Conservation (phyloP, 495 filamentous ascomycete genomes). For the Aspergillus nidulans region DNA sequence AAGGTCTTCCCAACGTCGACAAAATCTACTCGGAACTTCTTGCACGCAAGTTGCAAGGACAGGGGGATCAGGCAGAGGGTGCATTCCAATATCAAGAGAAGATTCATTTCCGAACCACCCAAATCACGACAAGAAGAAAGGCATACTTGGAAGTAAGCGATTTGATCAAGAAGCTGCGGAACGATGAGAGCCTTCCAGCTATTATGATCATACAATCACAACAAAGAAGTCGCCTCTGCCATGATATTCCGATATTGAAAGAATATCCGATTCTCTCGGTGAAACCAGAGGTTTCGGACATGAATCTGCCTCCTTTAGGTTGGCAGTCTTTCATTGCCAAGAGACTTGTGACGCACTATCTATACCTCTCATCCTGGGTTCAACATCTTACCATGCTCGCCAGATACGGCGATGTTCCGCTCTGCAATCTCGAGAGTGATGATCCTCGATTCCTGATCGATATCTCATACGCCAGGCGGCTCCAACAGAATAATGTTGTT, state of each 20-base stretch:
- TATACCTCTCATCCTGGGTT: conserved; percentile 88
- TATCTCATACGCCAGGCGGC: conserved; percentile 83
- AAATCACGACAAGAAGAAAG: conserved; percentile 84
- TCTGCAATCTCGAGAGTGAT: conserved; percentile 92
- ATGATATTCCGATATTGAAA: conserved; percentile 78
- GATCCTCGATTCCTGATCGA: conserved; percentile 94
- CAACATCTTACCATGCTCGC: conserved; percentile 80
- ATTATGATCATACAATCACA: conserved; percentile 89
- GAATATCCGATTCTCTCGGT: conserved; percentile 82
- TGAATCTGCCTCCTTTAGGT: conserved; percentile 81
- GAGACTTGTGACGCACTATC: conserved; percentile 80
- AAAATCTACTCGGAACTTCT: conserved; percentile 84
- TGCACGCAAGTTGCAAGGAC: conserved; percentile 59
- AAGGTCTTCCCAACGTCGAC: conserved; percentile 82
- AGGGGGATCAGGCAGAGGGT: conserved; percentile 66
- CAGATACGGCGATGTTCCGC: conserved; percentile 86
- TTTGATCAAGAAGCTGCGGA: conserved; percentile 78
- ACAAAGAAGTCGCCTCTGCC: conserved; percentile 70
- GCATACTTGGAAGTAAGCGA: conserved; percentile 82
- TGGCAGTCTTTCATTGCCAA: conserved; percentile 91
- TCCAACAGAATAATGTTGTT: conserved; percentile 89
- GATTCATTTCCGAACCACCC: conserved; percentile 77
- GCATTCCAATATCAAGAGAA: conserved; percentile 84
- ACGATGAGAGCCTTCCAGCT: conserved; percentile 72
- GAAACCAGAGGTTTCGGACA: conserved; percentile 76